phyloP scores from a whole-genome alignment of 2,329 filamentous ascomycete species.

The Dothistroma septosporum region DNA sequence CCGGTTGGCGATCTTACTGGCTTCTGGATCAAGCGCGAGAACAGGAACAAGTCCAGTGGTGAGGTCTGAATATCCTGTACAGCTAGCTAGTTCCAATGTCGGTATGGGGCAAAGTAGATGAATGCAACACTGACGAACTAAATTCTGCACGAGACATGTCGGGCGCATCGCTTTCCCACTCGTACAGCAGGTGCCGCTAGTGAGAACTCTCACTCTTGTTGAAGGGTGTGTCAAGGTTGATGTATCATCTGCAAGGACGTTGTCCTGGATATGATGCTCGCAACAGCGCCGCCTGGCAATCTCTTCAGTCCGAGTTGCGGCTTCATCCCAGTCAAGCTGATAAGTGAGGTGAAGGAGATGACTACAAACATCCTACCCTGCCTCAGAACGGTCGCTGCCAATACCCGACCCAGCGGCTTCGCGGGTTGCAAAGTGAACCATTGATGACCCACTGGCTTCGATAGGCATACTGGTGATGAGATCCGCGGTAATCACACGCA shows the following conservation, averaged over 20 bases:
- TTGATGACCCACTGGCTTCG: not conserved
- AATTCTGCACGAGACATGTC: not conserved
- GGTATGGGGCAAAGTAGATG: not conserved
- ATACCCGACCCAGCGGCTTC: not conserved
- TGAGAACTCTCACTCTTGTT: not conserved
- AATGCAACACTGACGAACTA: not conserved
- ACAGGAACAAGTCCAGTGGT: not conserved
- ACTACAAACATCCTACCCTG: not conserved
- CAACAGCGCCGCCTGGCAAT: not conserved
- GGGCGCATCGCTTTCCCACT: no score
- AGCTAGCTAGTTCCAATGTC: not conserved
- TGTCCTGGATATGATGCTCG: not conserved
- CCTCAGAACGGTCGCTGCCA: not conserved
- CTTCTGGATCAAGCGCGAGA: constrained; percentile 8
- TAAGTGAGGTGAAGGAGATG: not conserved
- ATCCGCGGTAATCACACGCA: no score
- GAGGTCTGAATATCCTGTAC: not conserved
- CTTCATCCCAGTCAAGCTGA: not conserved
- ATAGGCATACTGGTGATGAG: no score
- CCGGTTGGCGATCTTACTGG: constrained; percentile 20
- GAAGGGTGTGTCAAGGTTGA: not conserved
- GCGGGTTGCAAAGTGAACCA: not conserved
- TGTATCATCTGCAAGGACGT: not conserved
- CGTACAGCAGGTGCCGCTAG: not conserved
- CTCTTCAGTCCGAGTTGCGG: not conserved